Evolutionary conservation across 192 early-diverging fungal species (phyloP).

Genomic region (Coemansia biformis): DNA sequence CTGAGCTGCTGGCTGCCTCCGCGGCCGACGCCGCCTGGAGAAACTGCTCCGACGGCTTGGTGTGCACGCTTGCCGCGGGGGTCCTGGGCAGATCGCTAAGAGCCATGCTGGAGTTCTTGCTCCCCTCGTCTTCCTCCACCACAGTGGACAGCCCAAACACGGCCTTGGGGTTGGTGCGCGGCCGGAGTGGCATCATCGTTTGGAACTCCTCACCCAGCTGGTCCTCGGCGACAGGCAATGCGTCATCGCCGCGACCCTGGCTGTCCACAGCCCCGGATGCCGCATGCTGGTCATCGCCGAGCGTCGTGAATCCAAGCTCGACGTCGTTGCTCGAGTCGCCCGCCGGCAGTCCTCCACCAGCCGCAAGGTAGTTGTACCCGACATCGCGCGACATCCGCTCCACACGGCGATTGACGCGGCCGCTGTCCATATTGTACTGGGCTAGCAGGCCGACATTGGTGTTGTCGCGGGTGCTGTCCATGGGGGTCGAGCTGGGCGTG

Average conservation of each 20-base stretch:
- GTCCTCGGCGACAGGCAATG: constrained; percentile 1
- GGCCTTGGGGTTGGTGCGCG: too few species aligned
- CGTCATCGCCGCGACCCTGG: too few species aligned
- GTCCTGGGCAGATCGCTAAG: too few species aligned
- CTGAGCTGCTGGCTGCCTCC: neutral
- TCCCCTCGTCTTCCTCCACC: constrained; percentile 37
- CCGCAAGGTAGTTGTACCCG: constrained; percentile 6
- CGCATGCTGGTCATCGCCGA: too few species aligned
- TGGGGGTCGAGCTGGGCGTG: constrained; percentile 32
- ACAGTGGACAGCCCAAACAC: constrained; percentile 41
- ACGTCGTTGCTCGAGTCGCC: too few species aligned
- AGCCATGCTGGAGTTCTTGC: constrained; percentile 19
- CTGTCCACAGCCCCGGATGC: too few species aligned
- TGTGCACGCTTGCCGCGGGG: too few species aligned
- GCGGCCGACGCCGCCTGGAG: neutral
- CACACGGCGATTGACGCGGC: constrained; percentile 13
- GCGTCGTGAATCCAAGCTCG: too few species aligned
- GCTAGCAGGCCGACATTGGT: constrained; percentile 36
- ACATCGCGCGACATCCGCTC: constrained; percentile 14
- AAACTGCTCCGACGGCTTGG: neutral
- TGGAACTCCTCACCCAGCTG: constrained; percentile 10
- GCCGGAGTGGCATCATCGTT: constrained; percentile 32
- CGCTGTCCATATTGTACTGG: constrained; percentile 38
- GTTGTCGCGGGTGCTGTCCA: constrained; percentile 37
- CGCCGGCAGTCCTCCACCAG: too few species aligned